A percentile compares a stretch with the other conserved stretches of the same genome.
phyloP scores from a whole-genome alignment of 805 yeast genomes.

The Ogataea chonburiensis region DNA sequence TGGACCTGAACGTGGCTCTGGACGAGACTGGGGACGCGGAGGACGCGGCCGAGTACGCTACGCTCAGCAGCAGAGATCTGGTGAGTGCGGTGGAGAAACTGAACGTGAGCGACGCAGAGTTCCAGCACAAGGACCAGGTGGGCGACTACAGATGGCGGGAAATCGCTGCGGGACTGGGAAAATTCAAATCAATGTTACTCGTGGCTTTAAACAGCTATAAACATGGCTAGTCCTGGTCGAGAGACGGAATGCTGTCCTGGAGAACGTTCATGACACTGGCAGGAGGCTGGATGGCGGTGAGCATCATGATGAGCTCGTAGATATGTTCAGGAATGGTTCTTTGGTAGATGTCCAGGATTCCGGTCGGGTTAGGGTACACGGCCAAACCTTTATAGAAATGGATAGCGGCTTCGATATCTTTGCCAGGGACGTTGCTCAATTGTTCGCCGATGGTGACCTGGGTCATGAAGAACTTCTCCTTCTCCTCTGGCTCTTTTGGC shows the following conservation, averaged over 20 bases:
- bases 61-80: slow-evolving; percentile 15
- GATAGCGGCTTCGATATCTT: slow-evolving; percentile 80
- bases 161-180: slow-evolving; percentile 21
- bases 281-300: slow-evolving; percentile 92
- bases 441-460: slow-evolving; percentile 87
- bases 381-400: slow-evolving; percentile 90
- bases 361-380: slow-evolving; percentile 94
- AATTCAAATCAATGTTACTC: slow-evolving; percentile 17
- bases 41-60: slow-evolving; percentile 12
- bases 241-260: slow-evolving; percentile 38
- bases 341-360: slow-evolving; percentile 85
- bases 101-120: slow-evolving; percentile 20
- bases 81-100: slow-evolving; percentile 15
- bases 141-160: slow-evolving; percentile 21
- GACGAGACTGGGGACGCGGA: slow-evolving; percentile 9
- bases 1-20: slow-evolving; percentile 42
- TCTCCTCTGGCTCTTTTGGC: slow-evolving; percentile 65
- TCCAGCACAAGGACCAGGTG: slow-evolving; percentile 23
- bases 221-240: slow-evolving; percentile 22
- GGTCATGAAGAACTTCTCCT: slow-evolving; percentile 76
- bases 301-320: slow-evolving; percentile 78
- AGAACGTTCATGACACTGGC: slow-evolving; percentile 68
- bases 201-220: slow-evolving; percentile 6
- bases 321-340: slow-evolving; percentile 80
- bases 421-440: slow-evolving; percentile 61